Base-by-base conservation (phyloP, 2,329 filamentous ascomycete species). In the Neofusicoccum kwambonambiense region DNA sequence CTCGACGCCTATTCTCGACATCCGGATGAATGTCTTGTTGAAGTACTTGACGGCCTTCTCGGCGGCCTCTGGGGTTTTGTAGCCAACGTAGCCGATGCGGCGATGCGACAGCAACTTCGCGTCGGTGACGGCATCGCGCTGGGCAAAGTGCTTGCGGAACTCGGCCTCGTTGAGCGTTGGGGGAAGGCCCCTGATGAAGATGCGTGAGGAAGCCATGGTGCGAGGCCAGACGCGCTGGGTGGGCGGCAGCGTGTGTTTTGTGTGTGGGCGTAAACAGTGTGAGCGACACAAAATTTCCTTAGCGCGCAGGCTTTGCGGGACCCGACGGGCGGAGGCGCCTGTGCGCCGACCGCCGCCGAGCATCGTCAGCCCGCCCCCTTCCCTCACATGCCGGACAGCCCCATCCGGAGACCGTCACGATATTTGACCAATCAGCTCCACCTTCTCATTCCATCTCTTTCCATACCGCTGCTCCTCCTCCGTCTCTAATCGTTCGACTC, bases 11-110 rank as follows among this genome's bases (percentile, higher is more conserved):
- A 99, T 93, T 81, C 90, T 96, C 65, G 93, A 97, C 91, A 97
- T 95, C 71, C 93, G 92, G 72, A 99, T 92, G 79, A 93, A 99
- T 68, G 93, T 90, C 76, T 87, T 92, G 83, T 99, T 93, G 84
- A 97, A 97, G 82, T 97, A 96, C 78, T 91, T 93, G 76, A 96
- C 90, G 50, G 95, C 94, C 74, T 89, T 87, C 65, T 86, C 83
- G 64, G 95, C 95, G 75, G 92, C 90, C 67, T 94, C 87, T 13
- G 90, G 82, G 60, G 87, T 91, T 80, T 91, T 93, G 83, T 94
- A 98, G 68, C 95, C 95, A 66, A 99, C 88, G 84, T 97, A 99
- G 71, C 93, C 95, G 78, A 99, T 97, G 70, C 93, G 87, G 72
- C 95, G 88, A 73, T 93, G 89, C 5, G 92, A 87, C 74, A 98